Evolutionary conservation across 208 protist genomes (phyloP), one percentile per base, ranked within the genome.

Genomic region (Trypanosoma platydactyli): DNA sequence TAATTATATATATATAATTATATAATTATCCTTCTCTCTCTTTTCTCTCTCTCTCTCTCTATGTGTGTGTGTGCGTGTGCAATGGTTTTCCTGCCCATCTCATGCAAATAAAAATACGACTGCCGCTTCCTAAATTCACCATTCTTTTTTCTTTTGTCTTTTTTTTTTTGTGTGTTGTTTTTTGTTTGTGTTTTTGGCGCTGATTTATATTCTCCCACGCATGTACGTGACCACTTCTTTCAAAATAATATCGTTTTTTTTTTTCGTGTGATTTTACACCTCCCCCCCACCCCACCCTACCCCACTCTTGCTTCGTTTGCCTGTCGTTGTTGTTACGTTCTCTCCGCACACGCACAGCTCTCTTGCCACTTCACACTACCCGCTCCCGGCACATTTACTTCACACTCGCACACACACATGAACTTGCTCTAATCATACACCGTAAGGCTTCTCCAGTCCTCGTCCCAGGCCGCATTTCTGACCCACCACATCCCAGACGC

Each of bases 1-100:
- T 38, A 53, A 24, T 24, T 27, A 27, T 53, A 53, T 53, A 24
- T 53, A 53, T 53, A 24, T 53, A 53, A n/a, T 53, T 53, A 53
- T 53, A 24, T 53, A n/a, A n/a, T n/a, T n/a, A n/a, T 20, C 49
- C 49, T 53, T 53, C 41, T 15, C 15, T 15, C 7, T 15, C 41
- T 45, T 53, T 27, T 53, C 7, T 53, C n/a, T 53, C n/a, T 53
- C n/a, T 53, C 7, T 53, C n/a, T 45, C n/a, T n/a, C n/a, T n/a
- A n/a, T n/a, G n/a, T n/a, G n/a, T n/a, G n/a, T n/a, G n/a, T n/a
- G n/a, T n/a, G n/a, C n/a, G n/a, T n/a, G n/a, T n/a, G n/a, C n/a
- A n/a, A n/a, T n/a, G n/a, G n/a, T n/a, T n/a, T n/a, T n/a, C n/a
- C n/a, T n/a, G n/a, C n/a, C n/a, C n/a, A n/a, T 38, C 9, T 3